phyloP scores from a whole-genome alignment of 305 asterid genomes.

The Fraxinus xanthoxyloides region DNA sequence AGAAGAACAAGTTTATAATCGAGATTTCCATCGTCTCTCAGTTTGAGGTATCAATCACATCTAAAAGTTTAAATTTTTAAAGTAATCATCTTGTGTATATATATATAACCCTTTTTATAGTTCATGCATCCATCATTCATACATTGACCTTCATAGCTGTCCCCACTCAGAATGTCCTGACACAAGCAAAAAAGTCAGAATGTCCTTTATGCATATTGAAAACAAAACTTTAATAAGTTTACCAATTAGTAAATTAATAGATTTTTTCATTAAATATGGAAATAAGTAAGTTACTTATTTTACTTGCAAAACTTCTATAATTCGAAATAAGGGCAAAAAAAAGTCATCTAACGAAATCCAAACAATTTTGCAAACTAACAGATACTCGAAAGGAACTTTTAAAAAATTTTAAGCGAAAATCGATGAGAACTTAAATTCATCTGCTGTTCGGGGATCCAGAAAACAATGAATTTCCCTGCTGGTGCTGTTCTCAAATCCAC shows the following conservation, averaged over 20 bases:
- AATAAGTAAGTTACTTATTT: neutral
- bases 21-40: neutral
- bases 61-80: too few species aligned
- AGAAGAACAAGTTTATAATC: neutral
- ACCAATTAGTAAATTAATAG: neutral
- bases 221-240: neutral
- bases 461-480: constrained; percentile 23
- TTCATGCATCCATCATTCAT: neutral
- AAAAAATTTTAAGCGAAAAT: neutral
- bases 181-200: constrained; percentile 14
- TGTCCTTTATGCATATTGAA: neutral
- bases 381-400: neutral
- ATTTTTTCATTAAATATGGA: neutral
- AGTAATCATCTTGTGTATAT: too few species aligned
- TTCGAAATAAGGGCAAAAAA: neutral
- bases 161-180: constrained; percentile 11
- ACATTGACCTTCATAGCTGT: neutral
- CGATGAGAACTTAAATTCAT: neutral
- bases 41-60: neutral
- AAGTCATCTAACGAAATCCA: neutral
- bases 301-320: neutral
- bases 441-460: constrained; percentile 38
- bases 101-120: neutral
- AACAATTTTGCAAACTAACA: neutral
- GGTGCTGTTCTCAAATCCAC: constrained; percentile 36